Base-by-base conservation (phyloP, 108 stramenopile species). In the Cyclotella choctawhatcheeana region DNA sequence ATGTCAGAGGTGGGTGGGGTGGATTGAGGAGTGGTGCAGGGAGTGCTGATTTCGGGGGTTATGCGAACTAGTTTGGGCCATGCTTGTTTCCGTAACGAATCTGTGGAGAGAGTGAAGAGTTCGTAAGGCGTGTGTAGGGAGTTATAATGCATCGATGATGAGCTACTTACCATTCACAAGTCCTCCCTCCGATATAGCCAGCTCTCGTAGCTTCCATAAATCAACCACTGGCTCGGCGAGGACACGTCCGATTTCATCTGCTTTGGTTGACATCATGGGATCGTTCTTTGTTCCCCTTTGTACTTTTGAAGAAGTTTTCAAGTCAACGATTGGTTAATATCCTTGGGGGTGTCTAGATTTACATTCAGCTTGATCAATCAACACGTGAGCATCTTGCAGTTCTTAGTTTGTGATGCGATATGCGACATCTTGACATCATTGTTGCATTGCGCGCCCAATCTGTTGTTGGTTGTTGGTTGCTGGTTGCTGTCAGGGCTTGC, bases 1-100 rank as follows among this genome's bases (percentile, higher is more conserved):
- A 16, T 37, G 12, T 50, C 25, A 21, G 48, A 31, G 22, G 59
- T 21, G 13, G 22, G 40, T 45, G 26, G 31, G 14, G 61, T 14
- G 18, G 25, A 55, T 24, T 45, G 35, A n/a, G 33, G 44, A 45
- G 27, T 24, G 50, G 72, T 25, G 51, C 27, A 54, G 65, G 50
- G 60, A 67, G 5, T 69, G 44, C 29, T 69, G 44, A 18, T 26
- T 30, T 52, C 34, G 5, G 65, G 33, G 20, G 10, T 53, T 26
- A 88, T 63, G 17, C 93, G 91, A 4, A 94, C 88, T 24, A 94
- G 64, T 76, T 89, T 90, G 44, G 93, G 93, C 93, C 93, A 94
- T 1, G 89, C 93, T n/a, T 86, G 72, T 74, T 83, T 82, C 7
- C 93, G 83, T 12, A 94, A 40, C 10, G 89, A 84, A 64, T 94